Base-by-base conservation (phyloP, 352 stramenopile species). In the Pythium sukuiense region DNA sequence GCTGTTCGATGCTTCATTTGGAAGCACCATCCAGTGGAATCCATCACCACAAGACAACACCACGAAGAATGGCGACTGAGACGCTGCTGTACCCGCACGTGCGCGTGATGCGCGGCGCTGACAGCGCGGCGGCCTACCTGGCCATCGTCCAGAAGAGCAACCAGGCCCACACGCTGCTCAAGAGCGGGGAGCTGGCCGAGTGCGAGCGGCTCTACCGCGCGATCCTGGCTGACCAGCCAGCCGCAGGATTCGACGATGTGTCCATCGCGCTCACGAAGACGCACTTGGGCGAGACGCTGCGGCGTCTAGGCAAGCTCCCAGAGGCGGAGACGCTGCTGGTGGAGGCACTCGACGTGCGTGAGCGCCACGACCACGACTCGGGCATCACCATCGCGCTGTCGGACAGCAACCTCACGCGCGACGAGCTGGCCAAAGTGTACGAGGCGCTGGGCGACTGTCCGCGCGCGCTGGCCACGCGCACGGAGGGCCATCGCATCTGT, bases 341-440 rank as follows among this genome's bases (percentile, higher is more conserved):
- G 20, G 46, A 61, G n/a, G 78, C 82, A 54, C 60, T 90, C 11
- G 63, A 65, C 16, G 72, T 84, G 59, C 79, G 80, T 13, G 79
- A 87, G 35, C 67, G 61, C 30, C 57, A 71, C 41, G 78, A 88
- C 54, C 52, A 65, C 41, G 58, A 71, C 14, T 53, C 56, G 1
- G 72, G 61, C 9, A 76, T 84, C 46, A 61, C 50, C 14, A 80
- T 76, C 41, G 77, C 74, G 20, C 67, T 88, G 24, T 71, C 76
- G n/a, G 80, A 91, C 67, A 76, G 77, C 18, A 89, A 88, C 53
- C 57, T 87, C 50, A 87, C 83, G 69, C 80, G 83, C 11, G 80
- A 91, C n/a, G 80, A 91, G 62, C 59, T 91, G 33, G 83, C 72
- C 53, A 91, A 91, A 49, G 76, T 88, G 48, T 85, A 82, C 61